Conservation (phyloP, 2,329 filamentous ascomycete species). For the Fusarium chaquense region DNA sequence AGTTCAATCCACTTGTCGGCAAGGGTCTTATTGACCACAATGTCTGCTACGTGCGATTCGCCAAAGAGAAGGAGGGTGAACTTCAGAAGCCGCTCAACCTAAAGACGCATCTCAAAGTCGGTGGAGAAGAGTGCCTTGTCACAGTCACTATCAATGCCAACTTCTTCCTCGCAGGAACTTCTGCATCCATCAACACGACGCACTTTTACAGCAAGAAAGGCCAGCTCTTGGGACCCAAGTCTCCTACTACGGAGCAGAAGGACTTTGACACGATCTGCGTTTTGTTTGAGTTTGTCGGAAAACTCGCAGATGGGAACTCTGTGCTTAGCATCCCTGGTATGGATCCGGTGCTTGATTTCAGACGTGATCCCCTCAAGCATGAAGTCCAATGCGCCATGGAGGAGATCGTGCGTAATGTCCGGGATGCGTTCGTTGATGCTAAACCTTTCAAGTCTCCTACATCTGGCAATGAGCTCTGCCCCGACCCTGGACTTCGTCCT, state of each 20-base stretch:
- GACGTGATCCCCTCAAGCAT: constrained; percentile 10
- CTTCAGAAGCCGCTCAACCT: constrained; percentile 29
- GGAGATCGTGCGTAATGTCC: not conserved
- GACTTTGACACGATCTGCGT: constrained; percentile 37
- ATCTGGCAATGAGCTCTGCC: not conserved
- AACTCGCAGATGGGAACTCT: constrained; percentile 13
- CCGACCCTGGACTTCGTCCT: constrained; percentile 8
- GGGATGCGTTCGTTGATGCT: constrained; percentile 6
- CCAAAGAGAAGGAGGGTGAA: constrained; percentile 16
- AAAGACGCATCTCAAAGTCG: constrained; percentile 25
- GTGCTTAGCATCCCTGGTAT: constrained; percentile 23
- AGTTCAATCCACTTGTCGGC: constrained; percentile 5
- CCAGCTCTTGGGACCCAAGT: constrained; percentile 14
- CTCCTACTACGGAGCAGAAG: constrained; percentile 10
- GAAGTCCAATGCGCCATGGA: constrained; percentile 30
- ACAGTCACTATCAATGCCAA: constrained; percentile 38
- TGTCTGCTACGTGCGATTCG: constrained; percentile 32
- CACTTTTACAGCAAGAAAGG: constrained; percentile 28
- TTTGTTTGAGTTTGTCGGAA: constrained; percentile 28
- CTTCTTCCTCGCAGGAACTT: constrained; percentile 36
- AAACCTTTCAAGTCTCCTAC: not conserved
- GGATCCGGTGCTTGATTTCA: constrained; percentile 25
- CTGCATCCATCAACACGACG: constrained; percentile 24
- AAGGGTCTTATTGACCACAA: constrained; percentile 37
- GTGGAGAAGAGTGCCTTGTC: constrained; percentile 13